These are phyloP conservation scores for Brassica napus DNA, from an alignment of 345 rosid genomes.

Conservation along the genomic window DNA sequence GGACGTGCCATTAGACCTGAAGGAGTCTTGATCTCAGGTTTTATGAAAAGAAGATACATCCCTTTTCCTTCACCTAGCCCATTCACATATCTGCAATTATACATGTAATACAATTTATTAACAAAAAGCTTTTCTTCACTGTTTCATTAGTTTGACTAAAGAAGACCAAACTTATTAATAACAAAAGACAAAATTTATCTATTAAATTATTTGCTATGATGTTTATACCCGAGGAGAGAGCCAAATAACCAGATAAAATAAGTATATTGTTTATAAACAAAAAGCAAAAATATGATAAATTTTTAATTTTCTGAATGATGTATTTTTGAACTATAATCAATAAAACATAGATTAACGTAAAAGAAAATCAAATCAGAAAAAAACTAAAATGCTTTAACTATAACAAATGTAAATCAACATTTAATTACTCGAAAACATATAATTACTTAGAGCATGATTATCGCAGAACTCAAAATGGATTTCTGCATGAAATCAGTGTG, in stretches of 20 bases:
- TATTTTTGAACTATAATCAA: neutral
- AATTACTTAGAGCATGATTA: no score
- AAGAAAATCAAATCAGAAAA: neutral
- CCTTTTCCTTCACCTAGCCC: slow-evolving; percentile 93
- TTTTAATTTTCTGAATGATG: neutral
- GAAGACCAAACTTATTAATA: neutral
- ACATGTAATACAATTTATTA: slow-evolving; percentile 1
- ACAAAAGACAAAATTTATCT: neutral
- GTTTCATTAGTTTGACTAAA: slow-evolving; percentile 40
- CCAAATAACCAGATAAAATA: neutral
- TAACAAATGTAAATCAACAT: neutral
- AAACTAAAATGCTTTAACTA: neutral
- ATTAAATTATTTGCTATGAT: neutral
- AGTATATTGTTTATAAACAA: neutral
- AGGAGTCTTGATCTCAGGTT: slow-evolving; percentile 85
- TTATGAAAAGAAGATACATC: slow-evolving; percentile 81
- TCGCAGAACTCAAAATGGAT: no score
- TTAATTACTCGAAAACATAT: neutral
- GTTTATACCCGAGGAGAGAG: neutral
- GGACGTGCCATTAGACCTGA: slow-evolving; percentile 91
- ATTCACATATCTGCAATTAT: slow-evolving; percentile 61
- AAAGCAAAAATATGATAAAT: neutral
- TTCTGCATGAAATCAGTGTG: no score
- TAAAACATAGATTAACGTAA: neutral
- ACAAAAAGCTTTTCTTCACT: slow-evolving; percentile 18